phyloP scores from a whole-genome alignment of 805 yeast species.

The Cyberlindnera xylosilytica region DNA sequence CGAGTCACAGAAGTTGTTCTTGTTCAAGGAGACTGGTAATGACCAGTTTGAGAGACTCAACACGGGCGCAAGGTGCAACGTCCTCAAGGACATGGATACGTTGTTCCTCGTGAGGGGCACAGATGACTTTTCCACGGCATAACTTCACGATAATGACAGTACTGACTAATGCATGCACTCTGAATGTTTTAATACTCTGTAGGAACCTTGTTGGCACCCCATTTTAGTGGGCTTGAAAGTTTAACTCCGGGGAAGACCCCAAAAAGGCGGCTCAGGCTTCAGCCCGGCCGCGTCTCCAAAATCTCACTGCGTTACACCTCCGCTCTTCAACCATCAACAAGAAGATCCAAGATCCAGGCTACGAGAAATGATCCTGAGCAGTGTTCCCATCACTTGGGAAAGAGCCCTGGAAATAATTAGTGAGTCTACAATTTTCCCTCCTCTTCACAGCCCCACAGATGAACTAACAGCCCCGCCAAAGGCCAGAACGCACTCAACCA shows the following conservation, averaged over 20 bases:
- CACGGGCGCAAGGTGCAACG: constrained; percentile 20
- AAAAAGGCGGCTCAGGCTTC: too few species aligned
- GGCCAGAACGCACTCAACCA: constrained; percentile 9
- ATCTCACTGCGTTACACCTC: not conserved
- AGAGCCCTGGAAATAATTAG: constrained; percentile 10
- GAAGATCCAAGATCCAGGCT: too few species aligned
- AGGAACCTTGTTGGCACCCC: too few species aligned
- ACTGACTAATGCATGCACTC: too few species aligned
- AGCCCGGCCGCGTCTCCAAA: too few species aligned
- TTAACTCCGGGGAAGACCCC: too few species aligned
- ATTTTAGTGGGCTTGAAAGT: too few species aligned
- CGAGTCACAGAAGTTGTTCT: constrained; percentile 16
- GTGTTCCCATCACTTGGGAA: constrained; percentile 18
- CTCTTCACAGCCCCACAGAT: not conserved
- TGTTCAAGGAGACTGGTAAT: constrained; percentile 18
- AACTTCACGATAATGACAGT: not conserved
- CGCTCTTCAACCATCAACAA: not conserved
- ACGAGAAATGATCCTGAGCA: constrained; percentile 1
- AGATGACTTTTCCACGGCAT: constrained; percentile 1
- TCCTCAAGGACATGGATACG: constrained; percentile 19
- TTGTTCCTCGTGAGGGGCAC: constrained; percentile 26
- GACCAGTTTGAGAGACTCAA: constrained; percentile 16
- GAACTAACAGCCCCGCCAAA: constrained; percentile 9
- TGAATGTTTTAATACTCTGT: too few species aligned
- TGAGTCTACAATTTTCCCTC: too few species aligned